Conservation (phyloP, 2,329 filamentous ascomycete species). For the Diaporthe nobilis region DNA sequence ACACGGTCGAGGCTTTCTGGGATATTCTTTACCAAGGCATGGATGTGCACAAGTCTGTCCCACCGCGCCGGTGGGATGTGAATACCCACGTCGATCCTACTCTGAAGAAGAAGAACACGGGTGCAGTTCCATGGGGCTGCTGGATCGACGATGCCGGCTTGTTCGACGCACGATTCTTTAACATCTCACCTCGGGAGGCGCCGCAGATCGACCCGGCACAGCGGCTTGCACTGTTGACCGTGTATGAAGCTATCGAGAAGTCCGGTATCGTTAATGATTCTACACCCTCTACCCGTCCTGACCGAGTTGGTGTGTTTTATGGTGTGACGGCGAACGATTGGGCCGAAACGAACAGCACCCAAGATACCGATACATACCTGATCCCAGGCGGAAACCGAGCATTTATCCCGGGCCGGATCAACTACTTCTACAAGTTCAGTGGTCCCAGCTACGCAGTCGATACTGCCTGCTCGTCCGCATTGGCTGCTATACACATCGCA, state of each 20-base stretch:
- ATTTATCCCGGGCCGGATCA: constrained; percentile 53
- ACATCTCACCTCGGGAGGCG: constrained; percentile 38
- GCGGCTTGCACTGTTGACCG: constrained; percentile 30
- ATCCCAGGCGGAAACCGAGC: constrained; percentile 48
- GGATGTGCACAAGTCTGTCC: constrained; percentile 41
- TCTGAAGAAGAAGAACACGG: constrained; percentile 67
- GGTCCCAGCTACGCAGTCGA: constrained; percentile 54
- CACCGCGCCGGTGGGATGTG: constrained; percentile 51
- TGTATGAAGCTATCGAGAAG: constrained; percentile 49
- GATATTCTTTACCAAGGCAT: constrained; percentile 41
- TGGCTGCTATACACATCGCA: constrained; percentile 57
- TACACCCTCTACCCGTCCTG: constrained; percentile 47
- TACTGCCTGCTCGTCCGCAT: constrained; percentile 55
- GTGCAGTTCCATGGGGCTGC: constrained; percentile 69
- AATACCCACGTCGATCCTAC: constrained; percentile 79
- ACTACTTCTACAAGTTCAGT: constrained; percentile 54
- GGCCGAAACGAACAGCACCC: constrained; percentile 72
- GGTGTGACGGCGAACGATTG: constrained; percentile 69
- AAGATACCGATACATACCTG: constrained; percentile 43
- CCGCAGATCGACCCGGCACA: constrained; percentile 37
- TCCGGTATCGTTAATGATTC: constrained; percentile 58
- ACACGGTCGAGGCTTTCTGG: constrained; percentile 43
- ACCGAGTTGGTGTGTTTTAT: constrained; percentile 74
- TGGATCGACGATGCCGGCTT: constrained; percentile 24
- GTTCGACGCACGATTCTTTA: constrained; percentile 41